phyloP scores from a whole-genome alignment of 2,329 filamentous ascomycete species.

The Cercospora beticola region DNA sequence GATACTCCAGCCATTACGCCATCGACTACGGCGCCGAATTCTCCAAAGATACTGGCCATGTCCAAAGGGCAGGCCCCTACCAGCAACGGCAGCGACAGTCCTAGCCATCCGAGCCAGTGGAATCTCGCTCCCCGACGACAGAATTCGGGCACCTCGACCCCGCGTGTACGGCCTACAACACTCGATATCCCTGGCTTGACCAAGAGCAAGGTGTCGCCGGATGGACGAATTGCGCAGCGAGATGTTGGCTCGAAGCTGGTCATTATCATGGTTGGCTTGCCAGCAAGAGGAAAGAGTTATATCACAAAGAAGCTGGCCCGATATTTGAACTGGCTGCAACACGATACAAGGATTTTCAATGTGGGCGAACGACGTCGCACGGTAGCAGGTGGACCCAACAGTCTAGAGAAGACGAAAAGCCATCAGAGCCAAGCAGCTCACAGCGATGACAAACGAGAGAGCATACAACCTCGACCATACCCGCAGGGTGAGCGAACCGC shows the following conservation, averaged over 20 bases:
- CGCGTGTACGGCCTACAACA: constrained; percentile 84
- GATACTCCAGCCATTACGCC: constrained; percentile 56
- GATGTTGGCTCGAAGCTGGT: constrained; percentile 96
- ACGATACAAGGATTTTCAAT: constrained; percentile 95
- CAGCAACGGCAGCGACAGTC: constrained; percentile 21
- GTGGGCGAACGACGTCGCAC: constrained; percentile 87
- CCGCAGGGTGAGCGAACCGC: constrained; percentile 16
- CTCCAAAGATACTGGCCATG: constrained; percentile 33
- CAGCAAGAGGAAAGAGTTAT: constrained; percentile 94
- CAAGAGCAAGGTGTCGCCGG: constrained; percentile 89
- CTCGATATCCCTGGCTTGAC: constrained; percentile 97
- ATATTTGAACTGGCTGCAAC: constrained; percentile 95
- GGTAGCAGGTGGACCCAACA: constrained; percentile 60
- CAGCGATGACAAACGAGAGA: constrained; percentile 5
- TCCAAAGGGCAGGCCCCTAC: constrained; percentile 25
- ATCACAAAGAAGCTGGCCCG: constrained; percentile 97
- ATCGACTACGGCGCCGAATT: constrained; percentile 59
- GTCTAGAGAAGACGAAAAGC: constrained; percentile 36
- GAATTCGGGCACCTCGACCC: constrained; percentile 74
- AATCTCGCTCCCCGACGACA: constrained; percentile 60
- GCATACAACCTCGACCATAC: constrained; percentile 20
- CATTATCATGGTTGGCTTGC: constrained; percentile 96
- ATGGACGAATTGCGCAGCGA: constrained; percentile 87
- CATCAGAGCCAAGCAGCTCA: constrained; percentile 13
- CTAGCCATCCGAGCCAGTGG: constrained; percentile 46